phyloP scores from a whole-genome alignment of 1,139 yeast species.

The Yamadazyma epiphylla region DNA sequence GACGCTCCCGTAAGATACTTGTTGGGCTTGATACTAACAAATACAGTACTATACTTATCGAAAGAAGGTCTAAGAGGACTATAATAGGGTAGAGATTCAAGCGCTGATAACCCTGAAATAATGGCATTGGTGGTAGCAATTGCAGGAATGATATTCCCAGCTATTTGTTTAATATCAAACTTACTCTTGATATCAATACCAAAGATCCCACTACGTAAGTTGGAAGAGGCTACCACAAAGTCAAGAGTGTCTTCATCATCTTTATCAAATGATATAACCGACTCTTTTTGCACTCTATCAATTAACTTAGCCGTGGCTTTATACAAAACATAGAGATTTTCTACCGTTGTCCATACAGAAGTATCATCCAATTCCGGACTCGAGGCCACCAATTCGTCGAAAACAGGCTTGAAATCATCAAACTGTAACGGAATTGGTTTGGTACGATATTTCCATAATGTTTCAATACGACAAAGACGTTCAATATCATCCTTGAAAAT shows the following conservation, averaged over 20 bases:
- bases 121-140: slow-evolving; percentile 97
- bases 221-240: slow-evolving; percentile 87
- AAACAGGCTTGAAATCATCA: slow-evolving; percentile 13
- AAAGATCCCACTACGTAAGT: slow-evolving; percentile 72
- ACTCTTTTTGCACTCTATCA: slow-evolving; percentile 40
- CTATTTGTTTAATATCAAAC: slow-evolving; percentile 88
- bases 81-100: slow-evolving; percentile 60
- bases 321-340: slow-evolving; percentile 61
- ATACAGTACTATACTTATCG: slow-evolving; percentile 46
- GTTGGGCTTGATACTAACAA: slow-evolving; percentile 66
- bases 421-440: slow-evolving; percentile 62
- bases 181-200: slow-evolving; percentile 70
- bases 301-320: slow-evolving; percentile 50
- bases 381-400: slow-evolving; percentile 11
- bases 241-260: slow-evolving; percentile 90
- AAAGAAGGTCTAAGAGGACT: slow-evolving; percentile 20
- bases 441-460: slow-evolving; percentile 71
- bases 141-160: slow-evolving; percentile 97
- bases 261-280: slow-evolving; percentile 75
- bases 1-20: slow-evolving; percentile 65
- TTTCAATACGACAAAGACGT: slow-evolving; percentile 64
- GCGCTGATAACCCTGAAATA: slow-evolving; percentile 82
- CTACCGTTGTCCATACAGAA: slow-evolving; percentile 55
- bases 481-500: slow-evolving; percentile 70
- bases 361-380: slow-evolving; percentile 42